Conservation (phyloP, 2,329 filamentous ascomycete genomes). For the Paracorniculantispora psalliotae region DNA sequence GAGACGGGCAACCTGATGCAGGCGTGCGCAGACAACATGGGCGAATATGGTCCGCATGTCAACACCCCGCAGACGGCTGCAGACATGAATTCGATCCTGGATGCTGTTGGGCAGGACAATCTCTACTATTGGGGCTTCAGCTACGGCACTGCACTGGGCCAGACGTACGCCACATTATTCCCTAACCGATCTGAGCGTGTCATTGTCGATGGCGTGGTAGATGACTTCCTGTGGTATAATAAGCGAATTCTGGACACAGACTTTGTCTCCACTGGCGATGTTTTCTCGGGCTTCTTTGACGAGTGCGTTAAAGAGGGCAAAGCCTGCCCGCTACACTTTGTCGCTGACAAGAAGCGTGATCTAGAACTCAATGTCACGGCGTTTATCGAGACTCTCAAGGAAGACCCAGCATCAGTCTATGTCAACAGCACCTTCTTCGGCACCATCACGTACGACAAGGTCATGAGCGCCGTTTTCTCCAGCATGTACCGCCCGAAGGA, state of each 20-base stretch:
- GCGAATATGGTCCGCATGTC: slow-evolving; percentile 14
- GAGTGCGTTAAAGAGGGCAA: slow-evolving; percentile 38
- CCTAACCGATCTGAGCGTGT: slow-evolving; percentile 29
- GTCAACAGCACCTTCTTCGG: slow-evolving; percentile 38
- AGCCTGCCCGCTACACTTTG: slow-evolving; percentile 36
- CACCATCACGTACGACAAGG: slow-evolving; percentile 29
- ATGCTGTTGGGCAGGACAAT: slow-evolving; percentile 30
- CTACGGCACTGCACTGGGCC: slow-evolving; percentile 38
- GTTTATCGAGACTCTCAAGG: slow-evolving; percentile 29
- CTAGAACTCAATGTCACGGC: slow-evolving; percentile 28
- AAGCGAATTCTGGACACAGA: slow-evolving; percentile 21
- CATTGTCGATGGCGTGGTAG: slow-evolving; percentile 32
- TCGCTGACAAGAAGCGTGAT: slow-evolving; percentile 31
- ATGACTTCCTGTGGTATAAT: slow-evolving; percentile 31
- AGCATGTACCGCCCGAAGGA: slow-evolving; percentile 33
- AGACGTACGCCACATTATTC: slow-evolving; percentile 35
- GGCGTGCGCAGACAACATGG: slow-evolving; percentile 7
- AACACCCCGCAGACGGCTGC: slow-evolving; percentile 19
- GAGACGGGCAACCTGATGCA: slow-evolving; percentile 32
- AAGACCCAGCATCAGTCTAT: slow-evolving; percentile 30
- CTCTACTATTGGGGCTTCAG: slow-evolving; percentile 39
- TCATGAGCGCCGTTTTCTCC: slow-evolving; percentile 34
- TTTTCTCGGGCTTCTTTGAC: slow-evolving; percentile 29
- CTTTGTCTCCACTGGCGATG: slow-evolving; percentile 25
- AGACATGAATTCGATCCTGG: slow-evolving; percentile 33